These are phyloP conservation scores for Talaromyces ruber DNA, from an alignment of 495 filamentous ascomycete genomes.

Conservation along the genomic window DNA sequence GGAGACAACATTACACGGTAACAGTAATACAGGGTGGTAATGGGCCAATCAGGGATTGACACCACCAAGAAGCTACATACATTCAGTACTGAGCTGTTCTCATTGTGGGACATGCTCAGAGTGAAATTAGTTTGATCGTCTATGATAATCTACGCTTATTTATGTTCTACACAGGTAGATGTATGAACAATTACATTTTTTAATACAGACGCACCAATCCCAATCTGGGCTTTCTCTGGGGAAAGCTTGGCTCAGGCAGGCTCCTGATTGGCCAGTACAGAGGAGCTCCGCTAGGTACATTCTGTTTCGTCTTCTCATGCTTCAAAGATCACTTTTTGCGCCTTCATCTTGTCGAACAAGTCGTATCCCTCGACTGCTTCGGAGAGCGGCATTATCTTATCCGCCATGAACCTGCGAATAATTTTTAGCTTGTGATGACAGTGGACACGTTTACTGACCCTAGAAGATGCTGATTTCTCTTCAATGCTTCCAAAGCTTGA, in stretches of 20 bases:
- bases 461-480: conserved; percentile 72
- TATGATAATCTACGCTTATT: neutral
- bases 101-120: neutral
- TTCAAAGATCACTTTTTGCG: conserved; percentile 70
- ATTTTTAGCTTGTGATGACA: conserved; percentile 14
- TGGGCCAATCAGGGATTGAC: neutral
- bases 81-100: neutral
- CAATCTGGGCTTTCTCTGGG: neutral
- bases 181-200: neutral
- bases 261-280: neutral
- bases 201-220: neutral
- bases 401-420: conserved; percentile 71
- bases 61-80: neutral
- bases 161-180: neutral
- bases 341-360: conserved; percentile 86
- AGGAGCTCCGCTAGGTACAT: neutral
- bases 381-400: conserved; percentile 84
- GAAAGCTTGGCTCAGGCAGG: neutral
- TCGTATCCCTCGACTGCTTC: conserved; percentile 85
- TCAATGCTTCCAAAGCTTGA: conserved; percentile 68
- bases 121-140: too few relatives aligned
- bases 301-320: conserved; percentile 12
- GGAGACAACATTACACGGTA: neutral
- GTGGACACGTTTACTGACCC: conserved; percentile 47
- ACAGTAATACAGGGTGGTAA: neutral